phyloP scores from a whole-genome alignment of 148 eudicot genomes.

The Rhododendron molle region DNA sequence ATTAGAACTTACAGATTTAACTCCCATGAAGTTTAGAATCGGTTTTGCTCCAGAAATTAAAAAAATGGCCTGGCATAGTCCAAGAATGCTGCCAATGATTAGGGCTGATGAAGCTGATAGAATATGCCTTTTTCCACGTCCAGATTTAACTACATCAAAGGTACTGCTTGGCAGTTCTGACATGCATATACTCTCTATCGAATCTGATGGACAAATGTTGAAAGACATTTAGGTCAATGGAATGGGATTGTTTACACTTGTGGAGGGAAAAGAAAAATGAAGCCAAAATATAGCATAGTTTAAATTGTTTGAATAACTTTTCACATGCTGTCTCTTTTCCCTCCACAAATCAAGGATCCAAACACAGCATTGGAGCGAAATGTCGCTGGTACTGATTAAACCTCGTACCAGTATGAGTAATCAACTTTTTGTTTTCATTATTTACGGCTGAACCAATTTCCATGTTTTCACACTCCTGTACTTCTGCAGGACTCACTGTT shows the following conservation, averaged over 20 bases:
- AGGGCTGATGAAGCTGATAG: slow-evolving; percentile 88
- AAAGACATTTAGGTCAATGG: not conserved
- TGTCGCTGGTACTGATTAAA: not conserved
- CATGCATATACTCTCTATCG: slow-evolving; percentile 5
- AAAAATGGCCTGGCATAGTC: slow-evolving; percentile 62
- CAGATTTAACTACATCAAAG: slow-evolving; percentile 15
- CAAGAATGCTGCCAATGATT: slow-evolving; percentile 58
- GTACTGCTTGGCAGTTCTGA: slow-evolving; percentile 2
- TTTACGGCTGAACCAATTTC: slow-evolving; percentile 28
- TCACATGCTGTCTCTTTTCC: not conserved
- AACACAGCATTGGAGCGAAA: not conserved
- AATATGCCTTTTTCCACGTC: slow-evolving; percentile 44
- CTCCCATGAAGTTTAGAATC: slow-evolving; percentile 61
- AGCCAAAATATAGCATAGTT: not conserved
- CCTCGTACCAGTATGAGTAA: slow-evolving; percentile 35
- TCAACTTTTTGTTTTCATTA: slow-evolving; percentile 48
- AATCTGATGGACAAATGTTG: slow-evolving; percentile 13
- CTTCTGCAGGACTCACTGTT: slow-evolving; percentile 13
- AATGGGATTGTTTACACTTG: not conserved
- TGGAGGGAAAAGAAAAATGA: not conserved
- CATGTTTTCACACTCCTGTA: slow-evolving; percentile 25
- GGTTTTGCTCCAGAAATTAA: slow-evolving; percentile 55
- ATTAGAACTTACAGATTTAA: slow-evolving; percentile 27
- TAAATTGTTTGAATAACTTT: not conserved
- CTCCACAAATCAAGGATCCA: not conserved